Conservation (phyloP, 2,329 filamentous ascomycete genomes). For the Aspergillus jensenii region DNA sequence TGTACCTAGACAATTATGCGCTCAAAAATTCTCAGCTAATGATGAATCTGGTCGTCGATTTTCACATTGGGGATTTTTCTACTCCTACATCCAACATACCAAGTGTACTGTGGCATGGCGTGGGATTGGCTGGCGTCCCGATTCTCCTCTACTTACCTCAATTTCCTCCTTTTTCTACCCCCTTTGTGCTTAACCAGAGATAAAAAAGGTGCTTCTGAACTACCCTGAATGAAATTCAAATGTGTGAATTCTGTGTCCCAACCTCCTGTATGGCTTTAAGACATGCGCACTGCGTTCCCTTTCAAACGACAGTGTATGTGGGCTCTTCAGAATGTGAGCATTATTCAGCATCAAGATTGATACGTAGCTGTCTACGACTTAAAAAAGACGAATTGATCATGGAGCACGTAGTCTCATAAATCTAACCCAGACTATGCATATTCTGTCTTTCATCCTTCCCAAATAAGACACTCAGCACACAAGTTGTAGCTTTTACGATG, state of each 20-base stretch:
- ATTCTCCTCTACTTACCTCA: constrained; percentile 13
- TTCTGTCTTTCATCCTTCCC: constrained; percentile 5
- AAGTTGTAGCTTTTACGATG: constrained; percentile 37
- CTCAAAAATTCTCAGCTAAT: constrained; percentile 33
- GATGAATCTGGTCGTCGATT: constrained; percentile 39
- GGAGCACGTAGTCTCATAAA: constrained; percentile 4
- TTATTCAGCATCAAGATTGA: too few relatives aligned
- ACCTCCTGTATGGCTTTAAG: background rate
- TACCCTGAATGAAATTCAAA: constrained; percentile 36
- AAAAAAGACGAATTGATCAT: background rate
- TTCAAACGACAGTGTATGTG: background rate
- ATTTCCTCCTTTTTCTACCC: constrained; percentile 9
- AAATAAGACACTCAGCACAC: constrained; percentile 36
- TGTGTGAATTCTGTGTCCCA: constrained; percentile 28
- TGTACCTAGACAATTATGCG: constrained; percentile 17
- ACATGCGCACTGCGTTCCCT: background rate
- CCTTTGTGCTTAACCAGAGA: constrained; percentile 30
- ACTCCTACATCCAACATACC: constrained; percentile 7
- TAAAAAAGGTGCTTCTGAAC: constrained; percentile 35
- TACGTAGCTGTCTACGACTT: background rate
- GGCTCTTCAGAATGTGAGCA: too few relatives aligned
- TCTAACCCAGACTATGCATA: background rate
- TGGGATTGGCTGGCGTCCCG: constrained; percentile 12
- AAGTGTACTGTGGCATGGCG: constrained; percentile 33
- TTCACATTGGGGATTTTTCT: constrained; percentile 31